A percentile compares a stretch with the other conserved stretches of the same genome.
These are phyloP conservation scores for Xylaria acuta DNA, from an alignment of 495 filamentous ascomycete species.

Conservation along the genomic window DNA sequence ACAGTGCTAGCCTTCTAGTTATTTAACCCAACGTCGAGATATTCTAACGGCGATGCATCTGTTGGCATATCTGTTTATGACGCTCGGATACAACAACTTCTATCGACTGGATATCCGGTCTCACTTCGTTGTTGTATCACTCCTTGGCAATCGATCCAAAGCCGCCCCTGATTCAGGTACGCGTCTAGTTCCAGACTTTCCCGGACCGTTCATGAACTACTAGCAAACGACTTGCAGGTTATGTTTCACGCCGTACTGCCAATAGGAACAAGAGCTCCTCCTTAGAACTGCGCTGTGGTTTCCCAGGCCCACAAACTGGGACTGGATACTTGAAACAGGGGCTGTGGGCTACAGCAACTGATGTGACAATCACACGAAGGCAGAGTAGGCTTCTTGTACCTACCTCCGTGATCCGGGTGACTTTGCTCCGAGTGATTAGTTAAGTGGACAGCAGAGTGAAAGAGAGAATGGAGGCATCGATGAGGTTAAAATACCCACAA, in stretches of 20 bases:
- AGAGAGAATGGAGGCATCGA: background rate
- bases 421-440: background rate
- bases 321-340: background rate
- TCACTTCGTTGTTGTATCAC: background rate
- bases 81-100: background rate
- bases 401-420: background rate
- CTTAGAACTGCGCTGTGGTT: background rate
- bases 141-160: too few relatives aligned
- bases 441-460: background rate
- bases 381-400: background rate
- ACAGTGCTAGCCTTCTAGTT: background rate
- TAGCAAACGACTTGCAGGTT: background rate
- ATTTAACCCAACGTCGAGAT: background rate
- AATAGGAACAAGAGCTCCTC: background rate
- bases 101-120: background rate
- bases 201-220: background rate
- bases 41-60: background rate
- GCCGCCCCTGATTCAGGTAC: background rate
- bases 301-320: background rate
- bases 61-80: background rate
- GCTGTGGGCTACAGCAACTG: background rate
- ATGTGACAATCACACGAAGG: background rate
- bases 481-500: background rate
- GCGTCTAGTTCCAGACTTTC: too few relatives aligned
- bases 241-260: background rate